phyloP scores from a whole-genome alignment of 1,284 basidiomycete species.

The Xerocomus amazonicus region DNA sequence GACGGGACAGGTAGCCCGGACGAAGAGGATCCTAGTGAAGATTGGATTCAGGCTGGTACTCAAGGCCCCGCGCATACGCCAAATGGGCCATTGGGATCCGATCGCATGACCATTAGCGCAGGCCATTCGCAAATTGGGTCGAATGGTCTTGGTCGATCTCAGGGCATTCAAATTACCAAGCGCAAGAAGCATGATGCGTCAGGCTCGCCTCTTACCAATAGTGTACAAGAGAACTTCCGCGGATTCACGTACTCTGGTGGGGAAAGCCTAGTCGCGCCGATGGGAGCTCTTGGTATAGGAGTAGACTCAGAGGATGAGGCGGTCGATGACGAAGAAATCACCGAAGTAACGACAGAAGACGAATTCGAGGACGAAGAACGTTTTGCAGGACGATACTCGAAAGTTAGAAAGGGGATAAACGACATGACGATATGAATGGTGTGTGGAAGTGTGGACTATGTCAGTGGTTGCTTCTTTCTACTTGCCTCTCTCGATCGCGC shows the following conservation, averaged over 20 bases:
- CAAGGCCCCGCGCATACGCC: slow-evolving; percentile 51
- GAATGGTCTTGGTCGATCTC: slow-evolving; percentile 21
- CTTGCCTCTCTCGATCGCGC: slow-evolving; percentile 1
- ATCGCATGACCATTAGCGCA: slow-evolving; percentile 32
- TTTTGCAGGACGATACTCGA: slow-evolving; percentile 62
- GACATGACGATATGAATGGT: slow-evolving; percentile 36
- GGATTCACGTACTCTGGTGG: slow-evolving; percentile 90
- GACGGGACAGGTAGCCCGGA: slow-evolving; percentile 51
- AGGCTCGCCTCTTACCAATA: slow-evolving; percentile 75
- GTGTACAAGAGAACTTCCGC: slow-evolving; percentile 92
- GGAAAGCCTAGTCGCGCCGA: slow-evolving; percentile 56
- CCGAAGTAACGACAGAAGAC: slow-evolving; percentile 58
- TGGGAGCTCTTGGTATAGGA: slow-evolving; percentile 36
- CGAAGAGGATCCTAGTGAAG: slow-evolving; percentile 73
- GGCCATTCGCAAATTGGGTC: slow-evolving; percentile 11
- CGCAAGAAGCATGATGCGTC: slow-evolving; percentile 46
- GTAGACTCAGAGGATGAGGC: slow-evolving; percentile 44
- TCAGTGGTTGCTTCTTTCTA: slow-evolving; percentile 10
- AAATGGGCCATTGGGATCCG: slow-evolving; percentile 71
- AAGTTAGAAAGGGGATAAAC: slow-evolving; percentile 45
- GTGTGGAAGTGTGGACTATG: slow-evolving; percentile 8
- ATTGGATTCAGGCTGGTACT: slow-evolving; percentile 49
- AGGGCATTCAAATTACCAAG: slow-evolving; percentile 56
- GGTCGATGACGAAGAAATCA: slow-evolving; percentile 43
- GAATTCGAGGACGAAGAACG: slow-evolving; percentile 56